Base-by-base conservation (phyloP, 1,284 basidiomycete species). In the Mycosarcoma maydis region DNA sequence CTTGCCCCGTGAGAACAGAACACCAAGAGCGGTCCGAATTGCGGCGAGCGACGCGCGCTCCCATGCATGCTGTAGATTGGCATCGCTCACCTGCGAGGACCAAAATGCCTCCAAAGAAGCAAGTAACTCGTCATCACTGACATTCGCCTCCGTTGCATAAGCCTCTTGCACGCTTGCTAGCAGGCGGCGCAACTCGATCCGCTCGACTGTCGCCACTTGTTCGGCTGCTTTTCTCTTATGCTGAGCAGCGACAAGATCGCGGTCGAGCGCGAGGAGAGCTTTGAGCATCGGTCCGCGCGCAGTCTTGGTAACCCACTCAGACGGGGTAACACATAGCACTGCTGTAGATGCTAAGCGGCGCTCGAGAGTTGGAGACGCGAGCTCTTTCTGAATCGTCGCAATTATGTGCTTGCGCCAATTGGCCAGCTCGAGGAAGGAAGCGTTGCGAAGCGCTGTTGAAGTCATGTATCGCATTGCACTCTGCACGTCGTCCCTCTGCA, bases 391-490 rank as follows among this genome's bases (percentile, higher is more conserved):
- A 4, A 64, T 32, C 3, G 26, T 9, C 11, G 38, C 42, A 3
- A 73, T 14, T 4, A 73, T 49, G 16, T 68, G 53, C 14, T 26
- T 40, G 27, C 72, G 67, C 70, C 65, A 73, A 3, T 55, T 55
- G 16, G 60, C 38, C 34, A 68, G 56, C 41, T 77, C 75, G 39
- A 75, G 62, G 51, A 77, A 73, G 0, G 64, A 58, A 0, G 72
- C 73, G 20, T 72, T 65, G 36, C 52, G 34, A 7, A 62, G 33
- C 32, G 59, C 59, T 6, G 51, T 37, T 0, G 59, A 40, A 5
- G 58, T 47, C 34, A 62, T 55, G 51, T 43, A 51, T 11, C 34
- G 41, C 50, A 58, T 34, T 5, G 32, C 37, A 22, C 41, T 50
- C 16, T 36, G 27, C 11, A 23, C 41, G 9, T 37, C 34, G 16